A percentile compares a stretch with the other conserved stretches of the same genome.
Evolutionary conservation across 257 asterid species (phyloP).

Genomic region (Pogostemon cablin): DNA sequence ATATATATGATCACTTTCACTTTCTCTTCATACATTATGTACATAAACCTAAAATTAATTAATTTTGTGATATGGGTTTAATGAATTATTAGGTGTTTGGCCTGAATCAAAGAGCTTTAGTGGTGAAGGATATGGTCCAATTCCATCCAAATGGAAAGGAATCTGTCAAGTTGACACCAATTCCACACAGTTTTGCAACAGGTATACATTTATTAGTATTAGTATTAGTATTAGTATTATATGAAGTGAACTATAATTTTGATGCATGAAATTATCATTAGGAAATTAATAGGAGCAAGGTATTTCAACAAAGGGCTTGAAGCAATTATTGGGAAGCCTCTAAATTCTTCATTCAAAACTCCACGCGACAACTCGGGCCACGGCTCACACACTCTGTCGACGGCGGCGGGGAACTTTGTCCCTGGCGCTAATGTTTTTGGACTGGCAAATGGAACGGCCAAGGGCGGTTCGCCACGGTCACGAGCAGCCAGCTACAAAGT

Average conservation of each 20-base stretch:
- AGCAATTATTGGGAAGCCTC: slow-evolving; percentile 10
- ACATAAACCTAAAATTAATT: too few species aligned
- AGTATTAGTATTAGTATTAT: too few species aligned
- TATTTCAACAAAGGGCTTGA: slow-evolving; percentile 60
- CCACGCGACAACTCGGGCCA: slow-evolving; percentile 63
- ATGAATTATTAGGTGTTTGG: slow-evolving; percentile 61
- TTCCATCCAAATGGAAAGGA: slow-evolving; percentile 85
- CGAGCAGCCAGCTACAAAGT: slow-evolving; percentile 73
- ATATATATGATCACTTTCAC: too few species aligned
- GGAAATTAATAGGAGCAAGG: slow-evolving; percentile 84
- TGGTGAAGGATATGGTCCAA: slow-evolving; percentile 62
- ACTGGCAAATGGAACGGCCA: slow-evolving; percentile 59
- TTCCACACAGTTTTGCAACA: slow-evolving; percentile 52
- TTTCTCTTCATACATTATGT: too few species aligned
- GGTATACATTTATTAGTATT: slow-evolving; percentile 33
- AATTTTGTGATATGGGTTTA: too few species aligned
- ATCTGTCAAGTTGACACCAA: slow-evolving; percentile 44
- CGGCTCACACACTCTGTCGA: slow-evolving; percentile 82
- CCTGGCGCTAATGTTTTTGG: slow-evolving; percentile 59
- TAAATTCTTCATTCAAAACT: neutral
- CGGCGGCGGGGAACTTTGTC: slow-evolving; percentile 80
- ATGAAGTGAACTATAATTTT: too few species aligned
- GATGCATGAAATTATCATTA: slow-evolving; percentile 12
- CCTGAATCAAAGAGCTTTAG: slow-evolving; percentile 81
- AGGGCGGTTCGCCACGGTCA: slow-evolving; percentile 79